Evolutionary conservation across 2,329 filamentous ascomycete genomes (phyloP).

Genomic region (Chaetomium strumarium): DNA sequence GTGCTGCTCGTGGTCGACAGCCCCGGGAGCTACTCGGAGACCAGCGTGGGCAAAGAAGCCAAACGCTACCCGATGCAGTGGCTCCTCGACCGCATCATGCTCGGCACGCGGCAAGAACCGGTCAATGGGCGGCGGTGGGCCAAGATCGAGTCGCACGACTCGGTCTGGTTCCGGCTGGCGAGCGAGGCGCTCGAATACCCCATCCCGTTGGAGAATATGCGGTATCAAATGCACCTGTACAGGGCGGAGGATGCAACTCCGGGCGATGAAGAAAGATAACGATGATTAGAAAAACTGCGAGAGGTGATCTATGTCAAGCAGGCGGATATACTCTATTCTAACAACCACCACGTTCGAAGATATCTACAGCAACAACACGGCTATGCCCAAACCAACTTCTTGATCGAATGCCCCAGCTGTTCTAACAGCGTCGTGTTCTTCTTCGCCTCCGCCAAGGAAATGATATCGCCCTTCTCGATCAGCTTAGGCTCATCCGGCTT

Average conservation of each 20-base stretch:
- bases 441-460: slow-evolving; percentile 78
- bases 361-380: not conserved
- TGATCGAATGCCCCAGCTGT: slow-evolving; percentile 80
- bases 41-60: slow-evolving; percentile 58
- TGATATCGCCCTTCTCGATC: slow-evolving; percentile 60
- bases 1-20: slow-evolving; percentile 84
- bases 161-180: slow-evolving; percentile 75
- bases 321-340: not conserved
- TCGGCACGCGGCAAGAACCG: slow-evolving; percentile 23
- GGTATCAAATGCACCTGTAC: slow-evolving; percentile 88
- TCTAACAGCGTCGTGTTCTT: slow-evolving; percentile 82
- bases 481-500: slow-evolving; percentile 42
- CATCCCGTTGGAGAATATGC: slow-evolving; percentile 87
- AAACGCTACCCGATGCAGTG: slow-evolving; percentile 88
- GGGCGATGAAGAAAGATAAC: slow-evolving; percentile 5
- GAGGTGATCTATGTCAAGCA: not conserved
- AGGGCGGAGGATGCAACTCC: slow-evolving; percentile 26
- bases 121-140: slow-evolving; percentile 54
- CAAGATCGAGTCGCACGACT: slow-evolving; percentile 69
- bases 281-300: slow-evolving; percentile 3
- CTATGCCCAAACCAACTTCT: slow-evolving; percentile 82
- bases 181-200: slow-evolving; percentile 62
- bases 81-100: slow-evolving; percentile 76
- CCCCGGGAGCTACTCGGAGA: slow-evolving; percentile 85
- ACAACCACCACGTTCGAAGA: not conserved